Conservation (phyloP, 805 yeast species). For the Ogataea kodamae region DNA sequence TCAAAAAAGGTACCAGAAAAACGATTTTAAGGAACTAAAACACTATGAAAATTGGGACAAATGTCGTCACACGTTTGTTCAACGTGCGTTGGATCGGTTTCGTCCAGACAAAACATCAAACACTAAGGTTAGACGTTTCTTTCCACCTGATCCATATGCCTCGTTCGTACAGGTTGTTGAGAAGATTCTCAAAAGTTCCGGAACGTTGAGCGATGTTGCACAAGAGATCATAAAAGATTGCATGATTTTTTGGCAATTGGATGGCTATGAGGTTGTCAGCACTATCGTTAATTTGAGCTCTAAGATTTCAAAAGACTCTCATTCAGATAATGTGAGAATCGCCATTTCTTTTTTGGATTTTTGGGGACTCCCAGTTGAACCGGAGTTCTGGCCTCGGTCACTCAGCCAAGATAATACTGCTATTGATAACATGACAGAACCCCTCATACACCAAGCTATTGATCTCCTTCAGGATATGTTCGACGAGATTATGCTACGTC, state of each 20-base stretch:
- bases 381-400: constrained; percentile 16
- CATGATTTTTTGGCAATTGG: constrained; percentile 24
- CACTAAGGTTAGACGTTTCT: constrained; percentile 10
- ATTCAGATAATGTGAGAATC: constrained; percentile 6
- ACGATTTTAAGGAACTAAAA: constrained; percentile 10
- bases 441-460: constrained; percentile 12
- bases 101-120: constrained; percentile 7
- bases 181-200: constrained; percentile 6
- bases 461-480: constrained; percentile 10
- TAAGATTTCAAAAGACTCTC: too few relatives aligned
- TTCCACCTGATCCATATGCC: constrained; percentile 16
- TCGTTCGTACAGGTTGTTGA: constrained; percentile 15
- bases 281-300: too few relatives aligned
- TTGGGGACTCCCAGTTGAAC: constrained; percentile 16
- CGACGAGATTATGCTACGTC: constrained; percentile 7
- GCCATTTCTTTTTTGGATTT: constrained; percentile 15
- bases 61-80: constrained; percentile 14
- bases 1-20: constrained; percentile 7
- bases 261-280: constrained; percentile 22
- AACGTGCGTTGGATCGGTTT: constrained; percentile 16
- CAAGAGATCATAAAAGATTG: constrained; percentile 19
- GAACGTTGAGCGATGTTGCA: constrained; percentile 7
- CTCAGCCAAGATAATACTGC: constrained; percentile 9
- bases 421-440: constrained; percentile 11
- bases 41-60: constrained; percentile 15